Evolutionary conservation across 2,329 filamentous ascomycete genomes (phyloP).

Genomic region (Nannizziopsis barbatae): DNA sequence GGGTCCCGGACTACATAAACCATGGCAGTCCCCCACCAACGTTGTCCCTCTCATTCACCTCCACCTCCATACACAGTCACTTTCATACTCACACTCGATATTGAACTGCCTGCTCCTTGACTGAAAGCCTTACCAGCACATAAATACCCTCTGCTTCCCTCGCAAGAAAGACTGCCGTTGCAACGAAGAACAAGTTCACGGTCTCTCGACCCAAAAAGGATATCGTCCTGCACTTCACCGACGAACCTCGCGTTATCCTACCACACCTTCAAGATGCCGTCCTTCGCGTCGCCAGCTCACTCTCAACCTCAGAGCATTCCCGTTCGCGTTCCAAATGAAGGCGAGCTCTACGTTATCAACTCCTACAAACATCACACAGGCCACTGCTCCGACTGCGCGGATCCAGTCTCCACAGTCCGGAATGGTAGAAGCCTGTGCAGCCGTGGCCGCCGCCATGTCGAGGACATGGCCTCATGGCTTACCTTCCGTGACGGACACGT

Average conservation of each 20-base stretch:
- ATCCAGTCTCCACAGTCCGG: constrained; percentile 22
- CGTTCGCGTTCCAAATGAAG: constrained; percentile 20
- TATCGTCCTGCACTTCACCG: not conserved
- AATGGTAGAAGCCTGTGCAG: constrained; percentile 25
- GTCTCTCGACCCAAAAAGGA: not conserved
- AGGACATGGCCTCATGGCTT: constrained; percentile 28
- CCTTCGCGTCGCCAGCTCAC: constrained; percentile 14
- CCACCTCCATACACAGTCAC: no score
- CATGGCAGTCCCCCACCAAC: not conserved
- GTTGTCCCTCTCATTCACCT: not conserved
- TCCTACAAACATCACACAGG: constrained; percentile 27
- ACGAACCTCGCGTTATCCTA: not conserved
- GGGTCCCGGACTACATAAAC: constrained; percentile 1
- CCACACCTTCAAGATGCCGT: constrained; percentile 37
- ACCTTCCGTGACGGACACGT: constrained; percentile 28
- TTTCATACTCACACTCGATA: not conserved
- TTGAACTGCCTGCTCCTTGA: not conserved
- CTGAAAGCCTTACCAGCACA: not conserved
- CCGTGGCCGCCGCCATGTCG: constrained; percentile 25
- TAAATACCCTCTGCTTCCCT: not conserved
- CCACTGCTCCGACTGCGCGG: constrained; percentile 24
- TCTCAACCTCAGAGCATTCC: constrained; percentile 14
- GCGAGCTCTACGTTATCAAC: constrained; percentile 29
- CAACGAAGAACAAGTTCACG: not conserved
- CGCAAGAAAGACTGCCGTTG: not conserved